A percentile compares a stretch with the other conserved stretches of the same genome.
These are phyloP conservation scores for Paraphoma chrysanthemicola DNA, from an alignment of 2,329 filamentous ascomycete genomes.

Conservation along the genomic window DNA sequence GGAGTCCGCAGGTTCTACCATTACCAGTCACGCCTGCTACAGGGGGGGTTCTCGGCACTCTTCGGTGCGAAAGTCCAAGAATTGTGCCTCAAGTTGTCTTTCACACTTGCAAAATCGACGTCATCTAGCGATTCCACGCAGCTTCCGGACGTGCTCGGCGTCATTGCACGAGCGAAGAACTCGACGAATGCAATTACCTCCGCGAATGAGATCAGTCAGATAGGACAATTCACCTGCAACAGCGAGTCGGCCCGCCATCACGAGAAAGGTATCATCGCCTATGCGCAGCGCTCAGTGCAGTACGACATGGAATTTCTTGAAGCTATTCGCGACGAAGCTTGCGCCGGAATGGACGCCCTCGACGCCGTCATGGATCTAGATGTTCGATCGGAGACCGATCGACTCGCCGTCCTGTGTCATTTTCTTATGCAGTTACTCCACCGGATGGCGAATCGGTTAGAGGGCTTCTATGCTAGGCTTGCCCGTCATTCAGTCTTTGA, in stretches of 20 bases:
- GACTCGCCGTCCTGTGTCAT: conserved; percentile 47
- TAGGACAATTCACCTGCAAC: conserved; percentile 60
- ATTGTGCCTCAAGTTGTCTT: conserved; percentile 34
- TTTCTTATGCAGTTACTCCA: conserved; percentile 62
- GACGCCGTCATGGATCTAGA: conserved; percentile 55
- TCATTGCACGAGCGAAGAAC: conserved; percentile 53
- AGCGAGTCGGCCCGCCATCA: conserved; percentile 58
- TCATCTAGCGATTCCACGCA: conserved; percentile 28
- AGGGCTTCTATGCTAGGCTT: conserved; percentile 61
- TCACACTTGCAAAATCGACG: conserved; percentile 34
- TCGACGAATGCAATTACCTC: conserved; percentile 56
- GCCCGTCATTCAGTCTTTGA: conserved; percentile 59
- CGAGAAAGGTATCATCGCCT: conserved; percentile 60
- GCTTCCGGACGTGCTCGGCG: conserved; percentile 56
- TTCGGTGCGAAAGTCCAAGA: conserved; percentile 34
- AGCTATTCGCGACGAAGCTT: conserved; percentile 61
- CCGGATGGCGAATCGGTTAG: conserved; percentile 60
- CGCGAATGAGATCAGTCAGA: conserved; percentile 57
- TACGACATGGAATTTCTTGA: conserved; percentile 63
- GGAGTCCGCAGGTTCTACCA: conserved; percentile 35
- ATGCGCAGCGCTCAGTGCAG: conserved; percentile 58
- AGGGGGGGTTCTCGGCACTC: conserved; percentile 28
- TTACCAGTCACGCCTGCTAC: conserved; percentile 31
- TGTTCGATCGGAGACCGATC: conserved; percentile 47
- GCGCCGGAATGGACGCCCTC: conserved; percentile 61